phyloP scores from a whole-genome alignment of 805 yeast genomes.

The Ogataea thermomethanolica region DNA sequence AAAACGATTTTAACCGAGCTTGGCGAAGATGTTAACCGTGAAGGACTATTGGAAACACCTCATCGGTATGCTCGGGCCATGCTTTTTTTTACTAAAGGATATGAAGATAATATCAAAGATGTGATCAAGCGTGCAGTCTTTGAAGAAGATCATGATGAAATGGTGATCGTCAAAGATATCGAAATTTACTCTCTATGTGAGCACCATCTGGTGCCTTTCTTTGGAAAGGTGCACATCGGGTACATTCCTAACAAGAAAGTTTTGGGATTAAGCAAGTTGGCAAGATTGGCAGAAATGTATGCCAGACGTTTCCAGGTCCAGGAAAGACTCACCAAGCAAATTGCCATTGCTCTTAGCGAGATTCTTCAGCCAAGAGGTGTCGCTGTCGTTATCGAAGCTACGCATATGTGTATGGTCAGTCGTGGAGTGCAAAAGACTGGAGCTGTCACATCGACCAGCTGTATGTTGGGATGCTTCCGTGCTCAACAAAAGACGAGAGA shows the following conservation, averaged over 20 bases:
- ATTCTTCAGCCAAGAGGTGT: conserved; percentile 93
- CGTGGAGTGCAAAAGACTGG: conserved; percentile 97
- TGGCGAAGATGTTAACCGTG: conserved; percentile 88
- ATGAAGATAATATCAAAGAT: conserved; percentile 88
- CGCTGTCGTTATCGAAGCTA: conserved; percentile 96
- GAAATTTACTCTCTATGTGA: conserved; percentile 92
- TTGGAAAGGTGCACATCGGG: conserved; percentile 97
- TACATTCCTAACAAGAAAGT: conserved; percentile 94
- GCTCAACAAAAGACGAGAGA: conserved; percentile 94
- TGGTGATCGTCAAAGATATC: conserved; percentile 96
- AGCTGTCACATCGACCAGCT: conserved; percentile 87
- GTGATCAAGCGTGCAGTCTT: conserved; percentile 94
- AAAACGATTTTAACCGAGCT: conserved; percentile 71
- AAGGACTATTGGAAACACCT: conserved; percentile 91
- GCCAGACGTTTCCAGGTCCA: conserved; percentile 96
- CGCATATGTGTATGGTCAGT: conserved; percentile 99
- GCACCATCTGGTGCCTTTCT: conserved; percentile 96
- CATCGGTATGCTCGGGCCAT: conserved; percentile 95
- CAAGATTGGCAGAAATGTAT: conserved; percentile 96
- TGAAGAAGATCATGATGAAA: conserved; percentile 97
- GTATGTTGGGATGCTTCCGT: conserved; percentile 96
- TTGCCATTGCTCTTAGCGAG: conserved; percentile 92
- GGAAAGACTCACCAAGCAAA: conserved; percentile 93
- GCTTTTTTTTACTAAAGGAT: conserved; percentile 94
- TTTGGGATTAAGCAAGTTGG: conserved; percentile 87